Evolutionary conservation across 192 early-diverging fungal species (phyloP).

Genomic region (Backusella australiensis): DNA sequence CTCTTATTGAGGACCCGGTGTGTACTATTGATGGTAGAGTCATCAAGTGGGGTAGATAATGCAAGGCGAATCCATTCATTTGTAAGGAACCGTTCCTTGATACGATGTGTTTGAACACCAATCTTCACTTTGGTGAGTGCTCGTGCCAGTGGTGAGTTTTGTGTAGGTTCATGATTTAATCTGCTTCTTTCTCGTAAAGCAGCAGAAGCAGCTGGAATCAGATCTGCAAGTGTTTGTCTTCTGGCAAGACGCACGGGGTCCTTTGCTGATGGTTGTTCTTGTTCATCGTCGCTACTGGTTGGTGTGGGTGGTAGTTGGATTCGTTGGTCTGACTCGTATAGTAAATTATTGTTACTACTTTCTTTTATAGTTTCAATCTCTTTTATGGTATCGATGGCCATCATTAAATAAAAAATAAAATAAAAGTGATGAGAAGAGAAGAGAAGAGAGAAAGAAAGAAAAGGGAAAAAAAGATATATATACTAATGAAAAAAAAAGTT

Average conservation of each 20-base stretch:
- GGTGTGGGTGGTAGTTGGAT: not conserved
- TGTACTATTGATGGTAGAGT: constrained; percentile 14
- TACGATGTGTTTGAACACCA: constrained; percentile 26
- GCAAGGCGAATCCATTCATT: constrained; percentile 38
- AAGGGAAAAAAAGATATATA: not conserved
- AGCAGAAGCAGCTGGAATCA: constrained; percentile 28
- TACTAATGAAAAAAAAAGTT: not conserved
- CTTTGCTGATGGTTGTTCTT: not conserved
- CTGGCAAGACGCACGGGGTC: not conserved
- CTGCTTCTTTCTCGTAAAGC: constrained; percentile 8
- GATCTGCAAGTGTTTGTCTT: constrained; percentile 22
- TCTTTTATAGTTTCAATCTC: not conserved
- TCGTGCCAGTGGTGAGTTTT: constrained; percentile 20
- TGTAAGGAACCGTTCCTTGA: constrained; percentile 28
- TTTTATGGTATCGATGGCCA: not conserved
- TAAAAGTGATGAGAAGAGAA: not conserved
- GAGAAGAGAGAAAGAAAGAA: not conserved
- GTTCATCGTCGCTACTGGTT: not conserved
- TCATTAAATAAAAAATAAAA: not conserved
- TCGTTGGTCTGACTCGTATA: not conserved
- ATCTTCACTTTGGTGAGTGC: constrained; percentile 26
- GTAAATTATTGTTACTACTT: not conserved
- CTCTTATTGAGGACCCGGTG: not conserved
- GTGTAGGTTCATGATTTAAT: not conserved
- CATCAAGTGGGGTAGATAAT: constrained; percentile 23